Conservation (phyloP, 2,329 filamentous ascomycete genomes). For the Pseudogymnoascus destructans region DNA sequence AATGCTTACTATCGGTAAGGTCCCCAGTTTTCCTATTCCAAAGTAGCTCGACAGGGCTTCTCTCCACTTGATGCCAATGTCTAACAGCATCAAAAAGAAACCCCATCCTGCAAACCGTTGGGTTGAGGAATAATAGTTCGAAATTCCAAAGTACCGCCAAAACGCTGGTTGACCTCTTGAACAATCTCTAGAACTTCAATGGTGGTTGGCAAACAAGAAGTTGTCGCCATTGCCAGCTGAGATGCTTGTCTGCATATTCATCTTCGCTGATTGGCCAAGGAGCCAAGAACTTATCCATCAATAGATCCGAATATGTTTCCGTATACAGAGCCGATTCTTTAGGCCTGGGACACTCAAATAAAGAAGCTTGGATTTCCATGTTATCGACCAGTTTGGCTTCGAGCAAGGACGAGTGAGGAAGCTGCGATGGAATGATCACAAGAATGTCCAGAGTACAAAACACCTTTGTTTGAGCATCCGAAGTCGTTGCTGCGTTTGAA, state of each 20-base stretch:
- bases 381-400: slow-evolving; percentile 10
- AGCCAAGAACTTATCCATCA: slow-evolving; percentile 10
- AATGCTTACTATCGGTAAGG: neutral
- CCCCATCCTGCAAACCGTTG: slow-evolving; percentile 11
- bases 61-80: slow-evolving; percentile 12
- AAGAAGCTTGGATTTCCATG: slow-evolving; percentile 10
- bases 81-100: slow-evolving; percentile 13
- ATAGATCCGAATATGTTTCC: slow-evolving; percentile 11
- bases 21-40: slow-evolving; percentile 8
- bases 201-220: slow-evolving; percentile 13
- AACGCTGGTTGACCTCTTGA: slow-evolving; percentile 9
- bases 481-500: neutral
- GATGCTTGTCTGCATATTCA: neutral
- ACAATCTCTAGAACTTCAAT: slow-evolving; percentile 13
- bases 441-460: slow-evolving; percentile 10
- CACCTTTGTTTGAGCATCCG: slow-evolving; percentile 9
- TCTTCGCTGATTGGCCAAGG: slow-evolving; percentile 7
- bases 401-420: slow-evolving; percentile 11
- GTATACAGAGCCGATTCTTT: slow-evolving; percentile 10
- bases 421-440: slow-evolving; percentile 11
- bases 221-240: slow-evolving; percentile 12
- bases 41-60: neutral
- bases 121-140: slow-evolving; percentile 8
- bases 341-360: slow-evolving; percentile 11
- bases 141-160: slow-evolving; percentile 9